Evolutionary conservation across 2,329 filamentous ascomycete species (phyloP).

Genomic region (Cladophialophora carrionii): DNA sequence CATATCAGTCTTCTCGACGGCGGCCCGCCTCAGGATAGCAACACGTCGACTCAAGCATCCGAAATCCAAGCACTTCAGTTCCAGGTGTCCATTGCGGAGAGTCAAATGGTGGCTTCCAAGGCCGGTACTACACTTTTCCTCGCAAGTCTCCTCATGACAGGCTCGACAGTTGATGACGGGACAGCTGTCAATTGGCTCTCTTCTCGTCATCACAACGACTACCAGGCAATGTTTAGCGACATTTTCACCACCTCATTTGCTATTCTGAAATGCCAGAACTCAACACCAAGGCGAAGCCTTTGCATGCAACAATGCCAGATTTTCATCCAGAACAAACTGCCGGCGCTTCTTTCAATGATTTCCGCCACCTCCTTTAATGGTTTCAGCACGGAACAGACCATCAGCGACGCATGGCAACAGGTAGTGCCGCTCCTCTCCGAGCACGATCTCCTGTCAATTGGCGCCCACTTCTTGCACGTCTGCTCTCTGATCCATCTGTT

Average conservation of each 20-base stretch:
- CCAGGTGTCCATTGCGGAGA: conserved; percentile 61
- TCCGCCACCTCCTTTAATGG: conserved; percentile 61
- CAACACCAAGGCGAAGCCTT: conserved; percentile 50
- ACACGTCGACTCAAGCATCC: conserved; percentile 21
- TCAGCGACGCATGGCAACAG: conserved; percentile 67
- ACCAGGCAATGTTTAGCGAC: conserved; percentile 76
- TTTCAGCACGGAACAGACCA: conserved; percentile 65
- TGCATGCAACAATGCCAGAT: conserved; percentile 67
- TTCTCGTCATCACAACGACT: conserved; percentile 82
- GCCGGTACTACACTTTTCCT: conserved; percentile 84
- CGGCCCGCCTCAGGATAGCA: conserved; percentile 9
- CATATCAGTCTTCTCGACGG: conserved; percentile 31
- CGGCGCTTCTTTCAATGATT: conserved; percentile 62
- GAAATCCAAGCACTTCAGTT: conserved; percentile 52
- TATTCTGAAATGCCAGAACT: conserved; percentile 74
- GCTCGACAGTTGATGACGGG: conserved; percentile 80
- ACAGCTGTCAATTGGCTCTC: conserved; percentile 78
- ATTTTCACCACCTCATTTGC: conserved; percentile 89
- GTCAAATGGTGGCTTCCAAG: conserved; percentile 73
- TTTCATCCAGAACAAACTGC: conserved; percentile 78
- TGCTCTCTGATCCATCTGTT: conserved; percentile 89
- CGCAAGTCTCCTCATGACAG: conserved; percentile 77
- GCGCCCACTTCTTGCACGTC: conserved; percentile 83
- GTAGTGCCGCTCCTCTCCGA: conserved; percentile 66
- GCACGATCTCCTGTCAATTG: conserved; percentile 68